phyloP scores from a whole-genome alignment of 192 early-diverging fungal species.

The Backusella parvicylindrica region DNA sequence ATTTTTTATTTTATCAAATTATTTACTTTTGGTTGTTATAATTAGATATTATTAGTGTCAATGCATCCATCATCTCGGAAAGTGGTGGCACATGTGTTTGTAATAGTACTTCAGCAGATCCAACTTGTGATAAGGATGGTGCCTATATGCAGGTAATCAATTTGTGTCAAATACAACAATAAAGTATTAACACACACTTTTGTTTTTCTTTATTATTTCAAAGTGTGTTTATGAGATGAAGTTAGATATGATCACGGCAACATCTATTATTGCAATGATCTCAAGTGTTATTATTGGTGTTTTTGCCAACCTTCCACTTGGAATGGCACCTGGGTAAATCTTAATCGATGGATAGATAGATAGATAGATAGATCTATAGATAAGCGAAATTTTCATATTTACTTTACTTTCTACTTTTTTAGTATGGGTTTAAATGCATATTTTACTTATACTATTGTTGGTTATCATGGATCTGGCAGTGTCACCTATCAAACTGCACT shows the following conservation, averaged over 20 bases:
- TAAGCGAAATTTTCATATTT: neutral
- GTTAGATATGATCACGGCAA: constrained; percentile 72
- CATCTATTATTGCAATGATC: constrained; percentile 61
- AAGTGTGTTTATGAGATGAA: constrained; percentile 56
- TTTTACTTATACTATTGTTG: constrained; percentile 81
- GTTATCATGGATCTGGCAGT: constrained; percentile 66
- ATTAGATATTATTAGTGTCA: constrained; percentile 44
- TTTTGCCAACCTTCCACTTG: constrained; percentile 73
- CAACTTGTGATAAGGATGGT: constrained; percentile 50
- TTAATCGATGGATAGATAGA: neutral
- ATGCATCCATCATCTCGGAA: constrained; percentile 69
- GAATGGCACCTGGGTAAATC: constrained; percentile 68
- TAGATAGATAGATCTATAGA: neutral
- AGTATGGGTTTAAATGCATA: constrained; percentile 81
- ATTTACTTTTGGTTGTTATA: constrained; percentile 7
- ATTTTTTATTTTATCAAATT: neutral
- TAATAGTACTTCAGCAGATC: constrained; percentile 40
- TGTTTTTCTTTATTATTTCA: neutral
- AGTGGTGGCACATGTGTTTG: constrained; percentile 72
- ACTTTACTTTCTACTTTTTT: neutral
- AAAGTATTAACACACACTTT: too few species aligned
- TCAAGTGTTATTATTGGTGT: constrained; percentile 60
- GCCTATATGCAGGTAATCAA: constrained; percentile 43
- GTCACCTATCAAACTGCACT: constrained; percentile 62
- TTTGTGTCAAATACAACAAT: too few species aligned